Evolutionary conservation across 129 eudicot genomes (phyloP), one percentile per base, ranked within the genome.

Genomic region (Logfia minima): DNA sequence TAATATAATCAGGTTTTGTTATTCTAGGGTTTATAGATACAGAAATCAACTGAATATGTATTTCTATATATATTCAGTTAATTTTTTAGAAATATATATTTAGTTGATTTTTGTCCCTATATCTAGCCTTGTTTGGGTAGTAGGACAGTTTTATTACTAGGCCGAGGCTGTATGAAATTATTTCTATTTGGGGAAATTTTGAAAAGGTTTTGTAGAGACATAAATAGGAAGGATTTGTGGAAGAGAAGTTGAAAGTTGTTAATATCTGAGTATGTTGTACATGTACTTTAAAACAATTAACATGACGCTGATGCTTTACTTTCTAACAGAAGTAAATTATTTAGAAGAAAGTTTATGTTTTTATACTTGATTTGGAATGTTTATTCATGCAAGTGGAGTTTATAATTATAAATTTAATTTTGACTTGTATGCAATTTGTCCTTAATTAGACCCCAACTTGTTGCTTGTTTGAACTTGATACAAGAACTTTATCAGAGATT

Each of bases 271-370:
- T 77, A 74, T 80, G 84, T 74, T 80, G 84, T 67, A 60, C 70
- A 39, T 74, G 79, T 80, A 80, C 83, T 11, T 80, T 58, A 66
- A 6, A 18, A 66, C 68, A 52, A 34, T 79, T 51, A 63, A 29
- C 59, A 63, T 79, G 78, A 72, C 62, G 83, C 66, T 79, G 83
- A 74, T 80, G 70, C 83, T 74, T 80, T 41, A 66, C 83, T 80
- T 74, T 80, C 75, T 56, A 68, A 70, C 79, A 74, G 75, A 80
- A 74, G 63, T 59, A 18, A 59, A 8, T 75, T 31, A 45, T 21
- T 52, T 68, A 58, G 65, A 56, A 29, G 65, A 67, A 8, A 63
- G 28, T 66, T 56, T 66, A 80, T 80, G 34, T 22, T 58, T 52
- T 74, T 71, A 24, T 56, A 26, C 53, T 74, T 80, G 75, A 74